Base-by-base conservation (phyloP, 208 protist genomes). In the Wallacemonas sp. region DNA sequence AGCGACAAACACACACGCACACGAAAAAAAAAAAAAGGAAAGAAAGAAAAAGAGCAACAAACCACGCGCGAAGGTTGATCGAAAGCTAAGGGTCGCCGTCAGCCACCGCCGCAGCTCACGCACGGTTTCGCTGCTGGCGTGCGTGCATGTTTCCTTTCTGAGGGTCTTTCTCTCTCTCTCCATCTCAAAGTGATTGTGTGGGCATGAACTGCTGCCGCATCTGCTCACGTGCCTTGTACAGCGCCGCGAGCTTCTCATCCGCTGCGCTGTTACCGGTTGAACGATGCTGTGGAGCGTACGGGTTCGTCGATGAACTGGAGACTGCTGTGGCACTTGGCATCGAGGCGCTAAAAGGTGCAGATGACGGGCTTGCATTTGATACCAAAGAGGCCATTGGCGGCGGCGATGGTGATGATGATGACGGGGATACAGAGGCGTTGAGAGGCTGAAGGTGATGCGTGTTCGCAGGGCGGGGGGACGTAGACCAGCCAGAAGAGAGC, bases 201-300 rank as follows among this genome's bases (percentile, higher is more conserved):
- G 39, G 22, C 33, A 62, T 62, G 56, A 62, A 62, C 54, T 88
- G 73, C 36, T 72, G 53, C 1, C 86, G 80, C 80, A 95, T 84
- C 9, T 78, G 70, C 47, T 95, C 89, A 14, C 89, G 68, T 34
- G 80, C 79, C 47, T 68, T 80, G 66, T 95, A 95, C 11, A 95
- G 65, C 47, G 67, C 79, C 34, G 85, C 86, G 15, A 95, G 76
- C 63, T 93, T 79, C 39, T 80, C 84, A 62, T 95, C 89, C 1
- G 89, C 89, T 0, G 77, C 82, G 6, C 70, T 61, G 64, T 93
- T 88, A 17, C 89, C 89, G 1, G 89, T 95, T 5, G 86, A 91
- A 14, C 72, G 88, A 27, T 88, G 74, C 47, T 75, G 62, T 8
- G 85, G 68, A 36, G 82, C 79, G 46, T 81, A 91, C 21, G 79